Evolutionary conservation across 2,329 filamentous ascomycete species (phyloP), one percentile per base, ranked within the genome.

Genomic region (Fusarium buxicola): DNA sequence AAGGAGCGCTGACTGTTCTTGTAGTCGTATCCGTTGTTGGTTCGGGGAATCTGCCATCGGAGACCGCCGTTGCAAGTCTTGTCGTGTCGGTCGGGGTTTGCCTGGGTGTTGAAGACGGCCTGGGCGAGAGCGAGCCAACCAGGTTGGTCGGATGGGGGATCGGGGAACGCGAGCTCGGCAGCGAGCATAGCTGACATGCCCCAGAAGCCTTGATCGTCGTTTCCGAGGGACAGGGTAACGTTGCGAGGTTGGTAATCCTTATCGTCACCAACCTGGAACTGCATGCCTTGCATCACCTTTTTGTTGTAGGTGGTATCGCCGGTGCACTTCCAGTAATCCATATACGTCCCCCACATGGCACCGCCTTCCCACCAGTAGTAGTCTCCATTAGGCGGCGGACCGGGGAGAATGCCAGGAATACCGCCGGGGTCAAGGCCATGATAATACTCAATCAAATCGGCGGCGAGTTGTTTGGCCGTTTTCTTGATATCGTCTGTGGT

Each of bases 11-110:
- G 55, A 80, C 78, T 80, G 75, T 89, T 89, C 74, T 89, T 95
- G 81, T 94, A 93, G 70, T 89, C 82, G 74, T 91, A 94, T 30
- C 91, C 92, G 40, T 81, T 83, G 73, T 94, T 92, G 67, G 89
- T 87, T 7, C 84, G 80, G 64, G 88, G 92, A 59, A 94, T 90
- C 78, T 94, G 91, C 90, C 90, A 92, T 66, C 89, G 83, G 61
- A 94, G 75, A 16, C 91, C 91, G 39, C 82, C 84, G 57, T 86
- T 86, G 15, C 80, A 81, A 0, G 75, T 75, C 1, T 78, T 74
- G 8, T 81, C 81, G 69, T 91, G 87, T 78, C 89, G 89, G 40
- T 86, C 82, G 2, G 79, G 76, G 16, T 71, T 73, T 3, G 82
- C 84, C 47, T 82, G 78, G 2, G 82, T 82, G 66, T 88, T 87